Conservation (phyloP, 1,139 yeast species). For the Pneumocystis carinii region DNA sequence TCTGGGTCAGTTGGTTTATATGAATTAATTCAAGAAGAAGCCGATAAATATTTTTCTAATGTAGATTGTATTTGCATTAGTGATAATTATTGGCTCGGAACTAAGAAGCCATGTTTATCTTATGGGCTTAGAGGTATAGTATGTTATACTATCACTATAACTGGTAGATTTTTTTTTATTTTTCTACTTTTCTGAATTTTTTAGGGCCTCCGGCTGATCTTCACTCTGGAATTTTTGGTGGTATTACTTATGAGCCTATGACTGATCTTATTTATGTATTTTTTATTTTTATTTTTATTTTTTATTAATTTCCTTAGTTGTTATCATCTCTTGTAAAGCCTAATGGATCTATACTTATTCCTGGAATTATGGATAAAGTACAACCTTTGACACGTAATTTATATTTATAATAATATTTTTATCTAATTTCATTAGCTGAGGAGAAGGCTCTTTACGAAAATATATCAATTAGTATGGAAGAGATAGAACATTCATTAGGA, state of each 20-base stretch:
- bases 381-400: conserved; percentile 59
- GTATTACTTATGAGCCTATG: conserved; percentile 95
- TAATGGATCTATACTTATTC: conserved; percentile 67
- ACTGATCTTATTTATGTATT: conserved; percentile 59
- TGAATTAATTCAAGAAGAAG: conserved; percentile 62
- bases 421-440: conserved; percentile 17
- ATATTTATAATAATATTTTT: not conserved
- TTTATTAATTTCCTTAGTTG: not conserved
- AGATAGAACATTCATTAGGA: conserved; percentile 78
- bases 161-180: conserved; percentile 32
- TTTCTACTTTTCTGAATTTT: not conserved
- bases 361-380: conserved; percentile 85
- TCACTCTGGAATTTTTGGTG: conserved; percentile 96
- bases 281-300: not conserved
- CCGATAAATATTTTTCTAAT: conserved; percentile 59
- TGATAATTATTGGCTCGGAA: conserved; percentile 97
- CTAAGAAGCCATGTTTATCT: conserved; percentile 88
- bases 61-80: conserved; percentile 92
- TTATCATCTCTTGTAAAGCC: conserved; percentile 56
- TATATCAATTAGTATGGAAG: conserved; percentile 73
- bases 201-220: conserved; percentile 73
- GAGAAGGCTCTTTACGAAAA: conserved; percentile 69
- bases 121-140: conserved; percentile 95
- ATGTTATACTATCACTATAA: conserved; percentile 67
- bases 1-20: conserved; percentile 90